phyloP scores from a whole-genome alignment of 441 rosid species.

The Pelargonium cotyledonis region DNA sequence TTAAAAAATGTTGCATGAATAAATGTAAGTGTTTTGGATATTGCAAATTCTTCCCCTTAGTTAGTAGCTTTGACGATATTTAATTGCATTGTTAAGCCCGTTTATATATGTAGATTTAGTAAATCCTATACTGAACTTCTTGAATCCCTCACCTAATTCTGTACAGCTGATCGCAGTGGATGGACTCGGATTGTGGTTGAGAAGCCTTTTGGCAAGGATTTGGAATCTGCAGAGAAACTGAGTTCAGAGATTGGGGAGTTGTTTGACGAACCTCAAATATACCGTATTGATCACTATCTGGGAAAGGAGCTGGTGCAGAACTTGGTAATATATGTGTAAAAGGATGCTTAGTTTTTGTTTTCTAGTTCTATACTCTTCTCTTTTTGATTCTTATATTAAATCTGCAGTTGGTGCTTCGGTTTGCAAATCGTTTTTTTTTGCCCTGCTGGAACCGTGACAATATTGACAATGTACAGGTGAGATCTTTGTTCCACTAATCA shows the following conservation, averaged over 20 bases:
- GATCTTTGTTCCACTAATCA: constrained; percentile 15
- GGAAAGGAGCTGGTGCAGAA: constrained; percentile 94
- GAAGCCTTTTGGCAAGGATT: constrained; percentile 90
- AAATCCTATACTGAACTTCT: not conserved
- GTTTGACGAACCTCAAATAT: not conserved
- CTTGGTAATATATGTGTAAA: constrained; percentile 47
- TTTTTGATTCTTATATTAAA: constrained; percentile 18
- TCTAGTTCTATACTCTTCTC: constrained; percentile 12
- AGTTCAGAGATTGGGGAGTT: constrained; percentile 74
- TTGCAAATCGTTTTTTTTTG: constrained; percentile 91
- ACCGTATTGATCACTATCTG: constrained; percentile 84
- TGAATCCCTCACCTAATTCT: constrained; percentile 3
- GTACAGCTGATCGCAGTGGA: constrained; percentile 65
- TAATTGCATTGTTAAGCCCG: not conserved
- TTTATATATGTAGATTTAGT: not conserved
- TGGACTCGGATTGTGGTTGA: constrained; percentile 93
- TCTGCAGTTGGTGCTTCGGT: constrained; percentile 84
- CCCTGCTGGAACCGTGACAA: constrained; percentile 99
- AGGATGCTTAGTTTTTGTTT: constrained; percentile 5
- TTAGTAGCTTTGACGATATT: not conserved
- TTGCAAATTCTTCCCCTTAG: constrained; percentile 1
- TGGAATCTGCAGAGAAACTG: constrained; percentile 65
- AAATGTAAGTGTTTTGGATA: constrained; percentile 47
- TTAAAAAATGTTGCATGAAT: constrained; percentile 70
- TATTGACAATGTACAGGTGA: constrained; percentile 89